Evolutionary conservation across 805 yeast species (phyloP).

Genomic region (Candida ulmi): DNA sequence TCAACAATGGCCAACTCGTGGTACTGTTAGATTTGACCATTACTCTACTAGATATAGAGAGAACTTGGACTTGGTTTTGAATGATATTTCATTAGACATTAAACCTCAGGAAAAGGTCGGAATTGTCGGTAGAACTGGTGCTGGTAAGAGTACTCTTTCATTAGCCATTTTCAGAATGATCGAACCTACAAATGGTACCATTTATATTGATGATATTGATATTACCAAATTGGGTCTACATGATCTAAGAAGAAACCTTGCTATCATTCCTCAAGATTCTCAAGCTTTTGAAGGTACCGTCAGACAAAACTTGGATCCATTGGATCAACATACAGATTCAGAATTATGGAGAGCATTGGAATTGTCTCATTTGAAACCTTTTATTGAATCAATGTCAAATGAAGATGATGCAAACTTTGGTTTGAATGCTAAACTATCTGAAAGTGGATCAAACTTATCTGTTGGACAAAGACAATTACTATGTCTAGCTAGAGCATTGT

Average conservation of each 20-base stretch:
- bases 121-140: constrained; percentile 96
- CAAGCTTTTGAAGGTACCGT: constrained; percentile 87
- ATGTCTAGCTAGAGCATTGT: constrained; percentile 76
- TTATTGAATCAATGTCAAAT: constrained; percentile 42
- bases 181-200: constrained; percentile 67
- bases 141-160: constrained; percentile 86
- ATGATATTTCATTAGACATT: constrained; percentile 56
- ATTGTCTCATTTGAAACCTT: constrained; percentile 69
- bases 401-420: constrained; percentile 52
- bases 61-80: constrained; percentile 74
- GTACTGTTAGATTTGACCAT: constrained; percentile 41
- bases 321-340: constrained; percentile 59
- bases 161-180: constrained; percentile 81
- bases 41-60: constrained; percentile 68
- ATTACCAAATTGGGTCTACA: constrained; percentile 65
- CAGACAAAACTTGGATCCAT: constrained; percentile 85
- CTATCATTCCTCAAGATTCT: constrained; percentile 92
- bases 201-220: constrained; percentile 65
- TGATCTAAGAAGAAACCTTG: constrained; percentile 70
- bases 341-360: constrained; percentile 79
- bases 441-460: constrained; percentile 68
- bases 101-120: constrained; percentile 82
- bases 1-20: constrained; percentile 49
- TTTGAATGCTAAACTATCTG: constrained; percentile 50
- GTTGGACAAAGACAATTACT: constrained; percentile 75